Percentiles rank a stretch among this genome's conserved stretches.
Conservation (phyloP, 371 early-diverging fungal genomes). For the Zancudomyces culisetae region DNA sequence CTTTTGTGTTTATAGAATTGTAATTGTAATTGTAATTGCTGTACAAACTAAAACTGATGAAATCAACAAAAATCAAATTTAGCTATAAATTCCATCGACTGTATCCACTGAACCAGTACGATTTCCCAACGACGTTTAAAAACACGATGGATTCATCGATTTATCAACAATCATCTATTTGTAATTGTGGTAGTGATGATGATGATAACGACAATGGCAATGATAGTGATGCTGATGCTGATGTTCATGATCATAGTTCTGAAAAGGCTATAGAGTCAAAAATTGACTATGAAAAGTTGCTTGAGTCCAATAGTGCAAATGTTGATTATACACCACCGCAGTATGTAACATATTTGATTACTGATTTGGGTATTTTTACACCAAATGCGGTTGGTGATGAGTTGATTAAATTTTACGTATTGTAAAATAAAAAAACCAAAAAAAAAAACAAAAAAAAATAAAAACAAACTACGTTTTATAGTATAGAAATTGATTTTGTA, state of each 20-base stretch:
- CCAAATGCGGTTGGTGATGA: slow-evolving; percentile 84
- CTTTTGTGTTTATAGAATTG: background rate
- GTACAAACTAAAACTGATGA: slow-evolving; percentile 1
- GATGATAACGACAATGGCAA: too few relatives aligned
- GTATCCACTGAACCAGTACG: slow-evolving; percentile 70
- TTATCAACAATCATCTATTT: too few relatives aligned
- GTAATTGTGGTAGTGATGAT: too few relatives aligned
- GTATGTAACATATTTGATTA: slow-evolving; percentile 73
- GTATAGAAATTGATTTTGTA: too few relatives aligned
- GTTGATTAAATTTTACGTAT: slow-evolving; percentile 64
- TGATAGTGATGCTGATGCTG: too few relatives aligned
- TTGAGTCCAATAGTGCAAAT: slow-evolving; percentile 42
- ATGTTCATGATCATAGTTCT: too few relatives aligned
- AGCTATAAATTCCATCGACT: slow-evolving; percentile 89
- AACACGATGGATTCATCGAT: background rate
- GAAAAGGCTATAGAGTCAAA: slow-evolving; percentile 8
- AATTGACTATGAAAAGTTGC: slow-evolving; percentile 25
- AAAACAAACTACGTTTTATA: too few relatives aligned
- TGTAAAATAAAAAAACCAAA: background rate
- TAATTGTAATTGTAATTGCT: too few relatives aligned
- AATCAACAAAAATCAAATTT: slow-evolving; percentile 14
- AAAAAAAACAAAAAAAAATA: background rate
- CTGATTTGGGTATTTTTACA: slow-evolving; percentile 84
- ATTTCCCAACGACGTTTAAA: slow-evolving; percentile 44
- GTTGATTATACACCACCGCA: slow-evolving; percentile 93